phyloP scores from a whole-genome alignment of 257 asterid species.

The Jasminum sambac region DNA sequence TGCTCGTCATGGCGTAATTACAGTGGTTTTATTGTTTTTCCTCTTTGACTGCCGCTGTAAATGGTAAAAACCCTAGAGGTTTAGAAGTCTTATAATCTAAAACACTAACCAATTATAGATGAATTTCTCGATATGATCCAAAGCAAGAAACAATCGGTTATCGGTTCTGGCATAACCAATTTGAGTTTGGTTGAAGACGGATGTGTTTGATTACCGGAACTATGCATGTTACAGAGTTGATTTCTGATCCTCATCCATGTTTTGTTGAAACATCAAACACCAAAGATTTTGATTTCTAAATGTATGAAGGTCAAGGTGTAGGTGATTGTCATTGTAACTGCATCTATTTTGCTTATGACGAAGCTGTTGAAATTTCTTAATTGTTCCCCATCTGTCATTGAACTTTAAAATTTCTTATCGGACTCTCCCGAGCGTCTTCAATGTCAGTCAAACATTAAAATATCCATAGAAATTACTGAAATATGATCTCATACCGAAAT shows the following conservation, averaged over 20 bases:
- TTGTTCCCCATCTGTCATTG: too few relatives aligned
- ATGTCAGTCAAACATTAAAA: too few relatives aligned
- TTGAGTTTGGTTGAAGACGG: neutral
- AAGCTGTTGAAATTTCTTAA: too few relatives aligned
- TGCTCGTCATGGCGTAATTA: neutral
- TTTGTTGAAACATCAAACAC: neutral
- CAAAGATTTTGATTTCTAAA: neutral
- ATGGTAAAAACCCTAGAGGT: neutral
- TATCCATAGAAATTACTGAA: too few relatives aligned
- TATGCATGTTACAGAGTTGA: neutral
- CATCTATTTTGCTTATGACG: too few relatives aligned
- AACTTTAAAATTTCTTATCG: too few relatives aligned
- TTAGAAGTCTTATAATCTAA: neutral
- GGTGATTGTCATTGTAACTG: too few relatives aligned
- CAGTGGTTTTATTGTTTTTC: neutral
- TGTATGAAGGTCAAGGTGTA: neutral
- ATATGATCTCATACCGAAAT: too few relatives aligned
- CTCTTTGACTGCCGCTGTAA: neutral
- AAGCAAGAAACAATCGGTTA: neutral
- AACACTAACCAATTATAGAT: neutral
- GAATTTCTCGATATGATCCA: too few relatives aligned
- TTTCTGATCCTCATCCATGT: neutral
- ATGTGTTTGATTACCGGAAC: neutral
- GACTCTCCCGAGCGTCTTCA: too few relatives aligned
- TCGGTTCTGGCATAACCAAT: neutral